Evolutionary conservation across 495 filamentous ascomycete species (phyloP).

Genomic region (Amphirosellinia nigrospora): DNA sequence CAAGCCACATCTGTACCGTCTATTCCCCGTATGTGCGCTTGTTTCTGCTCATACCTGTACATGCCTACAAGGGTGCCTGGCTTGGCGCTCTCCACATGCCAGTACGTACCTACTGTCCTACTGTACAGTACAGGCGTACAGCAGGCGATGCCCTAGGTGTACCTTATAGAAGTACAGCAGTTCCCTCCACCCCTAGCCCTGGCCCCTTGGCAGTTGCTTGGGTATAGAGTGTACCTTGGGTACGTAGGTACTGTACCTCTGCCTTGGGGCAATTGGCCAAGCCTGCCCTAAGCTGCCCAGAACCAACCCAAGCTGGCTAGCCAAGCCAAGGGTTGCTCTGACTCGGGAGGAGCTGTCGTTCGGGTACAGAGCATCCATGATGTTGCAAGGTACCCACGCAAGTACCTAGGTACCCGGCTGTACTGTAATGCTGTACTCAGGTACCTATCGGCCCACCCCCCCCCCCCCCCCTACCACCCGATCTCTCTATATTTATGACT

Average conservation of each 20-base stretch:
- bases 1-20: slow-evolving; percentile 18
- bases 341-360: slow-evolving; percentile 2
- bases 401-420: no score
- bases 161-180: background rate
- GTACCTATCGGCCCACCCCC: background rate
- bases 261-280: slow-evolving; percentile 1
- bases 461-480: background rate
- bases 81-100: background rate
- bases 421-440: background rate
- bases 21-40: background rate
- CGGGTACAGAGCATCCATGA: background rate
- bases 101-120: background rate
- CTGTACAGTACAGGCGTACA: no score
- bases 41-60: background rate
- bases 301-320: background rate
- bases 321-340: slow-evolving; percentile 19
- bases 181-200: background rate
- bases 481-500: slow-evolving; percentile 18
- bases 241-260: background rate
- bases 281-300: background rate
- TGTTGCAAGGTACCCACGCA: slow-evolving; percentile 4
- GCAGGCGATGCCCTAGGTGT: background rate
- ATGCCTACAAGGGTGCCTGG: background rate
- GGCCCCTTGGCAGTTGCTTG: background rate
- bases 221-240: no score